Evolutionary conservation across 495 filamentous ascomycete species (phyloP).

Genomic region (Apiosordaria backusii): DNA sequence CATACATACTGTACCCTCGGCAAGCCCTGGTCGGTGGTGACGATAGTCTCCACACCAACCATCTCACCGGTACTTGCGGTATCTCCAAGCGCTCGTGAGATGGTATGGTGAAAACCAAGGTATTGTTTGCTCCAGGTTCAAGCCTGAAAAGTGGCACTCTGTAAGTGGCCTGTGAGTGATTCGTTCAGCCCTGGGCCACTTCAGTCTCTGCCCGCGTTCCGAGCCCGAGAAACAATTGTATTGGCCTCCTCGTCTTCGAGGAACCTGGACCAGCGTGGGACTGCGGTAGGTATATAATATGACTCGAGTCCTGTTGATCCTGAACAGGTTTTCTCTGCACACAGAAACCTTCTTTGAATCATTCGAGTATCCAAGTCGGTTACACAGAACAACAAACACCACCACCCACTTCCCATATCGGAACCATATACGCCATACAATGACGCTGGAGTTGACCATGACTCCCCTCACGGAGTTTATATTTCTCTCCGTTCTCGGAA

Average conservation of each 20-base stretch:
- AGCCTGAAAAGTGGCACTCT: neutral
- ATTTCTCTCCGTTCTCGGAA: slow-evolving; percentile 7
- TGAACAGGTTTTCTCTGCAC: neutral
- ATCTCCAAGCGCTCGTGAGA: neutral
- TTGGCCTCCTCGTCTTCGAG: neutral
- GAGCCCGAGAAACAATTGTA: neutral
- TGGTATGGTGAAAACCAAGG: neutral
- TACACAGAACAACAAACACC: too few relatives aligned
- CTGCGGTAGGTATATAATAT: neutral
- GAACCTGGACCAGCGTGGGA: too few relatives aligned
- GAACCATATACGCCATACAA: neutral
- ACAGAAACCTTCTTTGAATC: neutral
- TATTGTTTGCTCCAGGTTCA: neutral
- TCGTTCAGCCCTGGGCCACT: neutral
- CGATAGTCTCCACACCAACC: neutral
- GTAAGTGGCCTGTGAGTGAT: neutral
- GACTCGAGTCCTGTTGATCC: neutral
- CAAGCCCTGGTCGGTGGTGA: neutral
- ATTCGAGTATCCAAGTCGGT: neutral
- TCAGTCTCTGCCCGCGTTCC: neutral
- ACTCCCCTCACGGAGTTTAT: slow-evolving; percentile 3
- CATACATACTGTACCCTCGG: neutral
- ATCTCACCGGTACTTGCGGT: neutral
- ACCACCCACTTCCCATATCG: neutral
- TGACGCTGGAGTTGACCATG: neutral